A percentile compares a stretch with the other conserved stretches of the same genome.
Evolutionary conservation across 805 yeast genomes (phyloP).

Genomic region (Candida insectalens): DNA sequence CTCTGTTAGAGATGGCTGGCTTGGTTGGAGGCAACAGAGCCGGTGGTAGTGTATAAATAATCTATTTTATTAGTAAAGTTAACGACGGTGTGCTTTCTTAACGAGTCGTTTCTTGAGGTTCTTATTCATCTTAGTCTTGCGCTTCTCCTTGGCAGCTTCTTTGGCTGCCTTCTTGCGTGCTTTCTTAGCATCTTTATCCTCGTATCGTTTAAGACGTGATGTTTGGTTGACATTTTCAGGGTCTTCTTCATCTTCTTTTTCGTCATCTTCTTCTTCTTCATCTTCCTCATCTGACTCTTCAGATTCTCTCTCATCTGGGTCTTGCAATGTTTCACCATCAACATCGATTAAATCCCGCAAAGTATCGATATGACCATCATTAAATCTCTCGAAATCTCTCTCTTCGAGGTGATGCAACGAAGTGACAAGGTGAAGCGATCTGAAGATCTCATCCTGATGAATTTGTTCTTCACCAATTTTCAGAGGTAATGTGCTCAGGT

Average conservation of each 20-base stretch:
- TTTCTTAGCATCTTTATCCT: constrained; percentile 71
- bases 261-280: constrained; percentile 10
- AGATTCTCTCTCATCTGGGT: constrained; percentile 13
- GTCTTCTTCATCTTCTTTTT: constrained; percentile 19
- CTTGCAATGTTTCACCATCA: constrained; percentile 18
- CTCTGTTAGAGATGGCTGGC: constrained; percentile 78
- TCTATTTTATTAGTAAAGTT: not conserved
- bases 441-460: constrained; percentile 72
- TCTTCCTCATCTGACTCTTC: constrained; percentile 20
- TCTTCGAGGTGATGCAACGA: constrained; percentile 82
- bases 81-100: constrained; percentile 29
- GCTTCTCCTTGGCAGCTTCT: constrained; percentile 66
- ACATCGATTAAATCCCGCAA: constrained; percentile 54
- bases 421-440: constrained; percentile 69
- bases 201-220: constrained; percentile 64
- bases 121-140: constrained; percentile 77
- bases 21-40: constrained; percentile 35
- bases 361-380: constrained; percentile 73
- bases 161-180: constrained; percentile 69
- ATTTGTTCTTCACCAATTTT: constrained; percentile 49
- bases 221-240: constrained; percentile 12
- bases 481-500: constrained; percentile 44
- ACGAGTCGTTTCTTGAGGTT: constrained; percentile 70
- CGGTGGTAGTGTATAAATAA: constrained; percentile 37
- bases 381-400: constrained; percentile 73